Evolutionary conservation across 257 asterid species (phyloP), one percentile per base, ranked within the genome.

Genomic region (Gynochthodes officinalis): DNA sequence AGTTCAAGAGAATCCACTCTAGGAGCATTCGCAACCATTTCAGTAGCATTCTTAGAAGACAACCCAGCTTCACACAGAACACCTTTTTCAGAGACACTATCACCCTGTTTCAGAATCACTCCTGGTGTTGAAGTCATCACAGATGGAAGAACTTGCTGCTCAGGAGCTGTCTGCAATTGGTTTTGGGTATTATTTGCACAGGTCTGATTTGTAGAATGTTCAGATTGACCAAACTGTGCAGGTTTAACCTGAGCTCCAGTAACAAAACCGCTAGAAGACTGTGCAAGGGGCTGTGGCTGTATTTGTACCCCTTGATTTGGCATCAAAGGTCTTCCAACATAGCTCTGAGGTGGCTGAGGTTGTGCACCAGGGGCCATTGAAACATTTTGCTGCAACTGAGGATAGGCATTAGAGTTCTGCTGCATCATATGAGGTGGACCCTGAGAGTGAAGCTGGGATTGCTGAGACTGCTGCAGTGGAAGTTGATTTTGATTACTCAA

Each of bases 341-440:
- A 82, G 79, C 72, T 82, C 35, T 82, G 88, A 42, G 86, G 48
- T 75, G 82, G 96, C 75, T 86, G 97, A 55, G 81, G 83, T 58
- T 79, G 86, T 50, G 53, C 35, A 67, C 78, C 73, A 61, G 85
- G 83, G 30, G 77, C 80, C 53, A 70, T 28, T 37, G 81, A 69
- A 23, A 63, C 78, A 77, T 72, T 84, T 67, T 75, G 86, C 71
- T 79, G 82, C 66, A 70, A 64, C 49, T 75, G 87, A 52, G 55
- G 39, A 75, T 76, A 37, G 3, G 69, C 66, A 59, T 73, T 80
- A 18, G 75, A 32, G 54, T 30, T 76, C 72, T 77, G 85, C 40
- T 70, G 85, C 75, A 73, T 77, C 64, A 62, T 60, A 59, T 69
- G 90, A 62, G 89, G 86, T 57, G 89, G 86, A 33, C 84, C 91